Evolutionary conservation across 208 protist genomes (phyloP).

Genomic region (Trypanosoma lewisi): DNA sequence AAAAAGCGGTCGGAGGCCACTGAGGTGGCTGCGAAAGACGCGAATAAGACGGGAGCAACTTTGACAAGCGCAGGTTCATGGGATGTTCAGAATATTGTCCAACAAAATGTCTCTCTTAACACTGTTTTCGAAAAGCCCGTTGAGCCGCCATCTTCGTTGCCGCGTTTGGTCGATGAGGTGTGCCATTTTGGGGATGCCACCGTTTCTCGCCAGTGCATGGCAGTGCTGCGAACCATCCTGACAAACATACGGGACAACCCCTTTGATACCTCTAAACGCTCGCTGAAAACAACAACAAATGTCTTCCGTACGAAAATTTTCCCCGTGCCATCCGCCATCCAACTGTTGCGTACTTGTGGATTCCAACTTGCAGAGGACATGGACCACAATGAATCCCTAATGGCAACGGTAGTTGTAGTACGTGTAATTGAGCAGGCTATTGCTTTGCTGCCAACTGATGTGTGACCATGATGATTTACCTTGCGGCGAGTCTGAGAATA

Average conservation of each 20-base stretch:
- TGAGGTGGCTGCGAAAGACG: not conserved
- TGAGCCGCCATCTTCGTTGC: conserved; percentile 10
- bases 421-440: conserved; percentile 39
- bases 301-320: conserved; percentile 48
- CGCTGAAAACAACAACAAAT: conserved; percentile 53
- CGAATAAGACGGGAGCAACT: not conserved
- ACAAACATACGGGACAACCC: conserved; percentile 57
- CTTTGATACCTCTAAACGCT: conserved; percentile 68
- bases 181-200: conserved; percentile 17
- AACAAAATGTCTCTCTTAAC: conserved; percentile 21
- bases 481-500: not conserved
- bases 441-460: conserved; percentile 7
- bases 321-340: conserved; percentile 41
- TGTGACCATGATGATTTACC: not conserved
- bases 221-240: conserved; percentile 59
- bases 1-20: conserved; percentile 37
- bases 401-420: conserved; percentile 60
- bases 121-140: conserved; percentile 31
- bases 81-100: conserved; percentile 30
- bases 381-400: conserved; percentile 36
- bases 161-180: conserved; percentile 32
- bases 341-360: conserved; percentile 56
- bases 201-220: conserved; percentile 30
- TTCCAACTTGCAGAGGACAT: conserved; percentile 57
- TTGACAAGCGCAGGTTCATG: conserved; percentile 14